Percentiles rank a stretch among this genome's conserved stretches.
phyloP scores from a whole-genome alignment of 805 yeast genomes.

The Wickerhamiella brachini region DNA sequence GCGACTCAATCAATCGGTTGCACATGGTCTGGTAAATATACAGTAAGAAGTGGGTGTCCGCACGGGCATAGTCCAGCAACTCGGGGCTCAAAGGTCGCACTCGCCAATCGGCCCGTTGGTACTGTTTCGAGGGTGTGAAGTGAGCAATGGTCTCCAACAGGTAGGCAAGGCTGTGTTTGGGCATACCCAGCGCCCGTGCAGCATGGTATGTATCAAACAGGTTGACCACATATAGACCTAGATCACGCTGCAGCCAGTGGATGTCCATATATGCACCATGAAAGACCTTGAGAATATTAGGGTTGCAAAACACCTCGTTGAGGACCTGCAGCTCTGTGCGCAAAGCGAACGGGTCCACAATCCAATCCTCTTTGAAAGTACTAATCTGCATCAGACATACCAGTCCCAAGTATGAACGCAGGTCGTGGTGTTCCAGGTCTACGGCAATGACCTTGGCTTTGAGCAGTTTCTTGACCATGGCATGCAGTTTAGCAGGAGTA shows the following conservation, averaged over 20 bases:
- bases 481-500: constrained; percentile 34
- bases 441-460: constrained; percentile 60
- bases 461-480: constrained; percentile 42
- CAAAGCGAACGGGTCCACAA: constrained; percentile 71
- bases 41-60: constrained; percentile 86
- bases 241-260: constrained; percentile 90
- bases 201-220: constrained; percentile 92
- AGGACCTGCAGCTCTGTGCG: constrained; percentile 55
- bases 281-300: constrained; percentile 67
- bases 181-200: constrained; percentile 61
- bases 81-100: constrained; percentile 64
- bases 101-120: constrained; percentile 96
- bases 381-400: constrained; percentile 91
- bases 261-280: constrained; percentile 98
- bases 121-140: constrained; percentile 82
- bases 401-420: constrained; percentile 76
- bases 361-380: constrained; percentile 65
- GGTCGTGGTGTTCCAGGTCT: constrained; percentile 94
- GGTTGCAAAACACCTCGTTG: constrained; percentile 70
- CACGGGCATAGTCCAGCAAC: constrained; percentile 76
- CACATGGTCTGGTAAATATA: constrained; percentile 65
- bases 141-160: constrained; percentile 66
- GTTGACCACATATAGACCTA: constrained; percentile 81
- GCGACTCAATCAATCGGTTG: constrained; percentile 40
- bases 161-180: constrained; percentile 73